phyloP scores from a whole-genome alignment of 2,329 filamentous ascomycete species.

The Botrytis elliptica region DNA sequence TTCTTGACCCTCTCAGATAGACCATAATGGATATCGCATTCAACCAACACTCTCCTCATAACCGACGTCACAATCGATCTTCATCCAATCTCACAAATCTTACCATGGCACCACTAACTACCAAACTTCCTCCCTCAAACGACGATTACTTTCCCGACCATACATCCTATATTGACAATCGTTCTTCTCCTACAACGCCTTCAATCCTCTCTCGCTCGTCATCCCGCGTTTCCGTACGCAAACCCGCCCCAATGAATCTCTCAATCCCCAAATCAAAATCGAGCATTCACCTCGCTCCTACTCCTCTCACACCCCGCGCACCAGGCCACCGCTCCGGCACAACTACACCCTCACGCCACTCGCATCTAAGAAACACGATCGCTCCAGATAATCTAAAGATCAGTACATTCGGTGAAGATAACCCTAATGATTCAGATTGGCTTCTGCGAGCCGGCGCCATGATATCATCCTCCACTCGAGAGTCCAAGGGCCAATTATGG shows the following conservation, averaged over 20 bases:
- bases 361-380: conserved; percentile 26
- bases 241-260: conserved; percentile 28
- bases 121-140: conserved; percentile 58
- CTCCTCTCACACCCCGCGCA: conserved; percentile 14
- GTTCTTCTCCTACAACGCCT: conserved; percentile 63
- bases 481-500: conserved; percentile 69
- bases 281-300: conserved; percentile 51
- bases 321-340: conserved; percentile 32
- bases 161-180: conserved; percentile 59
- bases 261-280: conserved; percentile 61
- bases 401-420: conserved; percentile 36
- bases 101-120: conserved; percentile 62
- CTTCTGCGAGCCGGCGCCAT: conserved; percentile 61
- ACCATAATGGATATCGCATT: conserved; percentile 57
- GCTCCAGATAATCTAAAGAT: conserved; percentile 32
- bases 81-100: conserved; percentile 59
- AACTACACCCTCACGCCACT: conserved; percentile 28
- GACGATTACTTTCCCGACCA: conserved; percentile 46
- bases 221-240: conserved; percentile 49
- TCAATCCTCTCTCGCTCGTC: conserved; percentile 60
- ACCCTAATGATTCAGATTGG: conserved; percentile 60
- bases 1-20: neutral
- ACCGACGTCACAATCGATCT: conserved; percentile 58
- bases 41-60: conserved; percentile 57
- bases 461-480: conserved; percentile 60